phyloP scores from a whole-genome alignment of 495 filamentous ascomycete species.

The Oidiodendron maius region DNA sequence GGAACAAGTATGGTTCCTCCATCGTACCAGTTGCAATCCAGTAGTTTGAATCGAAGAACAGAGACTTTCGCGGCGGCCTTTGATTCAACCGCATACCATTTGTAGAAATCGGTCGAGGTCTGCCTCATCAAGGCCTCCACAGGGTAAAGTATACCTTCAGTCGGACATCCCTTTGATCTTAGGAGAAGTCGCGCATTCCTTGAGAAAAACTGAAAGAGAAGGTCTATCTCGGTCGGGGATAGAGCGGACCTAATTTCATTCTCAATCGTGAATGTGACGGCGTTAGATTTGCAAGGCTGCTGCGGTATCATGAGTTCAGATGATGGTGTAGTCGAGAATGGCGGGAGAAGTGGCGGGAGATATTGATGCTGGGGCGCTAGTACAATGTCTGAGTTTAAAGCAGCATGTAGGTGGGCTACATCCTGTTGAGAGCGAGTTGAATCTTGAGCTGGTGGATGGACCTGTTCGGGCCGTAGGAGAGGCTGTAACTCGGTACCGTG shows the following conservation, averaged over 20 bases:
- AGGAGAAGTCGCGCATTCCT: not conserved
- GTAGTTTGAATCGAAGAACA: not conserved
- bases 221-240: not conserved
- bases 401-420: not conserved
- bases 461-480: not conserved
- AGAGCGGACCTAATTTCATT: not conserved
- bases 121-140: not conserved
- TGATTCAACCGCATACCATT: not conserved
- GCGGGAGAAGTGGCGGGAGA: not conserved
- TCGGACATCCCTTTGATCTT: not conserved
- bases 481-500: not conserved
- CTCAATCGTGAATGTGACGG: not conserved
- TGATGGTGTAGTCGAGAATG: not conserved
- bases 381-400: not conserved
- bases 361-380: not conserved
- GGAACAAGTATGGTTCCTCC: not conserved
- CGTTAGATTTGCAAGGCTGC: not conserved
- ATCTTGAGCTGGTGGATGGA: not conserved
- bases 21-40: not conserved
- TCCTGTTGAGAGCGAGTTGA: not conserved
- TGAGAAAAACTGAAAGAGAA: not conserved
- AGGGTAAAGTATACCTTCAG: not conserved
- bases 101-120: not conserved
- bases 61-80: not conserved
- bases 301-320: not conserved